phyloP scores from a whole-genome alignment of 352 stramenopile genomes.

The Peronospora farinosa region DNA sequence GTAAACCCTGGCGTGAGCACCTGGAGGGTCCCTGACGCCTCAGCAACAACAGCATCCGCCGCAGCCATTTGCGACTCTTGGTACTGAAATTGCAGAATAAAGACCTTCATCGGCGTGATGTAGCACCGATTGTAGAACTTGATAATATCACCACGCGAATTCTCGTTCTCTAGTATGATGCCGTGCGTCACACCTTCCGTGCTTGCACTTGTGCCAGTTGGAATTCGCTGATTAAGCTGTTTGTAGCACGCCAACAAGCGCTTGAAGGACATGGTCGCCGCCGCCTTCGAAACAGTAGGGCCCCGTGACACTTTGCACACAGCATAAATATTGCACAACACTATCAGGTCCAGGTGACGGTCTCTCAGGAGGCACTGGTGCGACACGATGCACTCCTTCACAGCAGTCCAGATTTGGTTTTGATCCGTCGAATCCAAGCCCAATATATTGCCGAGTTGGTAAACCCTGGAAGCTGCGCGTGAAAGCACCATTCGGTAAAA shows the following conservation, averaged over 20 bases:
- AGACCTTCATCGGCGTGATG: constrained; percentile 78
- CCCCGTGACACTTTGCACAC: constrained; percentile 84
- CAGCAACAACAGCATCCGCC: constrained; percentile 53
- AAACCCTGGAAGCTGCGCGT: constrained; percentile 72
- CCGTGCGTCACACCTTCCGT: constrained; percentile 64
- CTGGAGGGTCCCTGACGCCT: constrained; percentile 19
- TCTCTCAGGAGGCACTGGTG: constrained; percentile 57
- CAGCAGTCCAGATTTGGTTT: constrained; percentile 83
- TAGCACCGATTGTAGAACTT: constrained; percentile 87
- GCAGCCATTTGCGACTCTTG: constrained; percentile 80
- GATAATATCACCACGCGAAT: constrained; percentile 76
- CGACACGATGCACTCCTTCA: constrained; percentile 75
- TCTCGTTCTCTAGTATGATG: constrained; percentile 59
- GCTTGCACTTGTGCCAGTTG: constrained; percentile 13
- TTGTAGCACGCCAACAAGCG: constrained; percentile 74
- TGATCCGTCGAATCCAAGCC: constrained; percentile 64
- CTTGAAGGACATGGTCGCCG: constrained; percentile 57
- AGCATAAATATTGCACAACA: constrained; percentile 79
- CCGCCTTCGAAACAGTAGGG: constrained; percentile 40
- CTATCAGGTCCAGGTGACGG: constrained; percentile 74
- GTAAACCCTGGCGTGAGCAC: constrained; percentile 37
- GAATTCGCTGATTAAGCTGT: constrained; percentile 42
- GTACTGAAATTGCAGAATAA: constrained; percentile 80
- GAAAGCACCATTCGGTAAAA: constrained; percentile 86
- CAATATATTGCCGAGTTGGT: constrained; percentile 62